phyloP scores from a whole-genome alignment of 2,329 filamentous ascomycete species.

The Monosporascus sp. region DNA sequence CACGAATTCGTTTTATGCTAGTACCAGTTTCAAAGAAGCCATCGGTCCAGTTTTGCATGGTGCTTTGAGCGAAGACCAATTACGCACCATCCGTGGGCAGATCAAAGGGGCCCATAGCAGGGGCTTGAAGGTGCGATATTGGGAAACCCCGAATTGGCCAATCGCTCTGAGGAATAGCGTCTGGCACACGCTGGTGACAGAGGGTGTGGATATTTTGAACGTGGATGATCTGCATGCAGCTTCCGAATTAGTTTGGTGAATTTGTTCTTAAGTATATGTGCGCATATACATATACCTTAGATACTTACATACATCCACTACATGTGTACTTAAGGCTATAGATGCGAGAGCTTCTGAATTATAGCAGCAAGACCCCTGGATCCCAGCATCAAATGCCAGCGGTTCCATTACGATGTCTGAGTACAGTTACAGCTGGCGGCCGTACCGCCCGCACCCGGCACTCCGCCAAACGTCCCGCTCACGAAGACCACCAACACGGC shows the following conservation, averaged over 20 bases:
- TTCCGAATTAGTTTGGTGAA: neutral
- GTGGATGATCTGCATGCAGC: slow-evolving; percentile 47
- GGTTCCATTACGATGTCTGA: too few species aligned
- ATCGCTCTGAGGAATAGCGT: slow-evolving; percentile 46
- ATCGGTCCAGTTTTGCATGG: slow-evolving; percentile 43
- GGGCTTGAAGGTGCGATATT: slow-evolving; percentile 55
- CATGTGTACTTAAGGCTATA: too few species aligned
- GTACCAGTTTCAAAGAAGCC: slow-evolving; percentile 42
- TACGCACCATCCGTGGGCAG: slow-evolving; percentile 37
- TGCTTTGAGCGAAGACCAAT: slow-evolving; percentile 33
- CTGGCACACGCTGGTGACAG: slow-evolving; percentile 50
- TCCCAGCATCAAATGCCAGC: too few species aligned
- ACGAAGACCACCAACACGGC: slow-evolving; percentile 11
- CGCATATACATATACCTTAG: too few species aligned
- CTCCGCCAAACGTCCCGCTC: slow-evolving; percentile 3
- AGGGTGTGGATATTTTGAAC: slow-evolving; percentile 57
- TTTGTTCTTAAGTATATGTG: too few species aligned
- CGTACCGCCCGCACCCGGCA: too few species aligned
- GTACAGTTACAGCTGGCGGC: too few species aligned
- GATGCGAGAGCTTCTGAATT: too few species aligned
- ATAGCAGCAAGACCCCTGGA: too few species aligned
- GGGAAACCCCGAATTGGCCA: slow-evolving; percentile 56
- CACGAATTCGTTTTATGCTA: slow-evolving; percentile 56
- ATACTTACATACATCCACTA: too few species aligned
- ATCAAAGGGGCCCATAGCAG: slow-evolving; percentile 37